Evolutionary conservation across 768 basidiomycete species (phyloP), one percentile per base, ranked within the genome.

Genomic region (Termitomyces sp.): DNA sequence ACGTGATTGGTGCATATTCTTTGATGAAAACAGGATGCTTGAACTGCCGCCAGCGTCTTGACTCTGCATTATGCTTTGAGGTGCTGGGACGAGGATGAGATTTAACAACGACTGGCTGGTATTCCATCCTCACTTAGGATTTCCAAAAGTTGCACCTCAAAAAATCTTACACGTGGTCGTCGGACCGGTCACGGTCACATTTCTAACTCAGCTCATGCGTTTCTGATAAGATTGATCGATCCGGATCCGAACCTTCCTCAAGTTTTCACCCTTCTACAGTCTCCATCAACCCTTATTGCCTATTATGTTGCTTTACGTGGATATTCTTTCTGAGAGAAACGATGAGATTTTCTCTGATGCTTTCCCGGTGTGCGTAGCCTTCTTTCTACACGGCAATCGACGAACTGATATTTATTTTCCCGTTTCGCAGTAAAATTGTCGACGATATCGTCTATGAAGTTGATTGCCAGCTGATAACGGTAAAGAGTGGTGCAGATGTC

Each of bases 261-360:
- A 63, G 50, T 58, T 63, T 59, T 63, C 53, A 60, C 5, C 51
- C 16, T 40, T 13, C 20, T 47, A 58, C 56, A 55, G 62, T 18
- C 3, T 18, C 6, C 40, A n/a, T 40, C 18, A 14, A 42, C 20
- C 9, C 63, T 53, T 46, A 54, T 53, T 28, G 43, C 60, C 64
- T 53, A 70, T 62, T 75, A 92, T 94, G 92, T 71, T 92, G 73
- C 74, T 94, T 66, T 94, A 84, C 76, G 42, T 60, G 28, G 92
- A 94, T 72, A 69, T 90, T 58, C n/a, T 97, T 58, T 72, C 84
- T 51, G 83, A n/a, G 3, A 8, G 12, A 2, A 26, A 72, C 46
- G 93, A 96, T 68, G 95, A 98, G 79, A 89, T 98, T 82, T 84
- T 91, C 81, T 94, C 93, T 28, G 94, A 96, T 77, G 94, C 94